phyloP scores from a whole-genome alignment of 106 monocot genomes.

The Dendrobium officinale region DNA sequence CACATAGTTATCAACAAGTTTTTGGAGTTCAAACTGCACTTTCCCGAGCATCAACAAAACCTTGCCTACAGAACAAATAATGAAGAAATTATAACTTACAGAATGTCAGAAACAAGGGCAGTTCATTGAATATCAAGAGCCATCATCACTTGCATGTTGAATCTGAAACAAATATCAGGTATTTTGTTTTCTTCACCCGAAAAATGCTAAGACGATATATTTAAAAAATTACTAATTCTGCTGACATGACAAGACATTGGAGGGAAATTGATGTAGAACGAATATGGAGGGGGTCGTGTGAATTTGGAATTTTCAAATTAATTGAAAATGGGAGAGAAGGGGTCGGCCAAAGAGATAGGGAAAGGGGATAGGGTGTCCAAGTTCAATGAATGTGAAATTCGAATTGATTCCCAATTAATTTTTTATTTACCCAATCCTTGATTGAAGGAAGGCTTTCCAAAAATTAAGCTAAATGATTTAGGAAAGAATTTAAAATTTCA shows the following conservation, averaged over 20 bases:
- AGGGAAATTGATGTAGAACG: not conserved
- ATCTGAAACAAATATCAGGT: not conserved
- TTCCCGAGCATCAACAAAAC: conserved; percentile 57
- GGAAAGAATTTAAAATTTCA: no score
- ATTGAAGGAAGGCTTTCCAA: no score
- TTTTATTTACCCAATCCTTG: no score
- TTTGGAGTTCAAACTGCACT: conserved; percentile 60
- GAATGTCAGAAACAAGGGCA: not conserved
- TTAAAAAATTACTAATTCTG: not conserved
- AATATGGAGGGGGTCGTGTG: no score
- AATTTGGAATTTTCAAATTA: no score
- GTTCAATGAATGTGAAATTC: no score
- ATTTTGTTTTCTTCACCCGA: not conserved
- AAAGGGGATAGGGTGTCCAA: no score
- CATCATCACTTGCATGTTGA: not conserved
- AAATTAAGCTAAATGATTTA: no score
- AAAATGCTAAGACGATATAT: not conserved
- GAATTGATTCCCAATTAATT: no score
- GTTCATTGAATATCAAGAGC: not conserved
- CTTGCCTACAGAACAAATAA: conserved; percentile 24
- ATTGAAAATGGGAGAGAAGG: no score
- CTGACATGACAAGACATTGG: not conserved
- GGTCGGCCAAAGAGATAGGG: no score
- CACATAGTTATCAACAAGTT: conserved; percentile 68
- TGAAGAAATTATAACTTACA: not conserved